Conservation (phyloP, 2,329 filamentous ascomycete genomes). For the Calonectria henricotiae region DNA sequence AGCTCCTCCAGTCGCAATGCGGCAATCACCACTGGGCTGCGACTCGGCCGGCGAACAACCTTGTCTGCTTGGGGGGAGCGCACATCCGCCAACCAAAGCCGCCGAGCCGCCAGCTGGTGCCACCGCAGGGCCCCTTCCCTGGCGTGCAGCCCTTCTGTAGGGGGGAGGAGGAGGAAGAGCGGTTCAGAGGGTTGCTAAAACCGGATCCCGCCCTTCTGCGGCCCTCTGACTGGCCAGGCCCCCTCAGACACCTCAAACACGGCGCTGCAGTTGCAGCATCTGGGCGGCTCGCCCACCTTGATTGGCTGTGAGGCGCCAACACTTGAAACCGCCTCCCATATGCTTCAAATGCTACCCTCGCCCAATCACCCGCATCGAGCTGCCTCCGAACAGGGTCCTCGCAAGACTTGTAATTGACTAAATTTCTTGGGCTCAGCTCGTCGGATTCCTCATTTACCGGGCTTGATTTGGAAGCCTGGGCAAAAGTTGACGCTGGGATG, state of each 20-base stretch:
- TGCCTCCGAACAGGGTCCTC: slow-evolving; percentile 14
- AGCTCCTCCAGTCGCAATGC: slow-evolving; percentile 35
- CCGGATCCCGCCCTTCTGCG: slow-evolving; percentile 17
- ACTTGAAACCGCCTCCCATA: slow-evolving; percentile 37
- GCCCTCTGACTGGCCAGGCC: slow-evolving; percentile 22
- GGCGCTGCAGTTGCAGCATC: slow-evolving; percentile 34
- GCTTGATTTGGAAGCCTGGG: slow-evolving; percentile 21
- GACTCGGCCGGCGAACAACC: slow-evolving; percentile 27
- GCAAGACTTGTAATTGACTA: slow-evolving; percentile 19
- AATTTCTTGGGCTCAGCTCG: slow-evolving; percentile 23
- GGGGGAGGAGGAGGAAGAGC: background rate
- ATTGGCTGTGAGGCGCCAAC: slow-evolving; percentile 27
- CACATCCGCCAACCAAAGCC: slow-evolving; percentile 29
- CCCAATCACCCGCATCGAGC: slow-evolving; percentile 13
- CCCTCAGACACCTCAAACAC: slow-evolving; percentile 31
- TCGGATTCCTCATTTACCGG: background rate
- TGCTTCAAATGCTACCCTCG: slow-evolving; percentile 18
- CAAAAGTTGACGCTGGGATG: slow-evolving; percentile 23
- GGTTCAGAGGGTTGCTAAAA: slow-evolving; percentile 24
- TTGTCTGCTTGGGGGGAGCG: background rate
- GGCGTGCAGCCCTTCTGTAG: slow-evolving; percentile 7
- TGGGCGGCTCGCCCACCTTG: slow-evolving; percentile 27
- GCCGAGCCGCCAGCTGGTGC: slow-evolving; percentile 23
- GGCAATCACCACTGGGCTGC: slow-evolving; percentile 30
- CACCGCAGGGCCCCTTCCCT: slow-evolving; percentile 12